These are phyloP conservation scores for Penicillium sclerotigenum DNA, from an alignment of 2,329 filamentous ascomycete species.

Conservation along the genomic window DNA sequence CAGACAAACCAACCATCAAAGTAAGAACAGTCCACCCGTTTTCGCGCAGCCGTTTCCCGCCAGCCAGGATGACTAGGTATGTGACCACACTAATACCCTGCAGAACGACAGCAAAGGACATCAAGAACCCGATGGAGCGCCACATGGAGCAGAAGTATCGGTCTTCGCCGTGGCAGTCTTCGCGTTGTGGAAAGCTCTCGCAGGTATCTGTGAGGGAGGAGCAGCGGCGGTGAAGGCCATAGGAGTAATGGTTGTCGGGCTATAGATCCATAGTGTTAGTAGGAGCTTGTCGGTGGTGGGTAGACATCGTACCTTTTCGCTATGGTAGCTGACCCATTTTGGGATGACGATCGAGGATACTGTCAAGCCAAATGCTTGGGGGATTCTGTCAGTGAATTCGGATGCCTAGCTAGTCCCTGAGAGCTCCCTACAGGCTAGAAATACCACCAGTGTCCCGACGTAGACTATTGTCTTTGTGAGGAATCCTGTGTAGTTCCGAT, in stretches of 20 bases:
- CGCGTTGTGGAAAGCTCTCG: slow-evolving; percentile 61
- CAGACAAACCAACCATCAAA: slow-evolving; percentile 63
- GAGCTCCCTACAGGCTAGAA: slow-evolving; percentile 41
- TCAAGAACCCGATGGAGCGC: slow-evolving; percentile 82
- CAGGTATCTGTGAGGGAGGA: slow-evolving; percentile 60
- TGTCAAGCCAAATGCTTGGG: slow-evolving; percentile 46
- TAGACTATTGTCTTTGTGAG: slow-evolving; percentile 51
- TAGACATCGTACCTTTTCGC: slow-evolving; percentile 36
- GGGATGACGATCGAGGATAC: slow-evolving; percentile 47
- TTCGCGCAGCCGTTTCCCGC: slow-evolving; percentile 76
- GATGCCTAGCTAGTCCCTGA: background rate
- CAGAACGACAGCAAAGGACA: slow-evolving; percentile 77
- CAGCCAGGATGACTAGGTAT: slow-evolving; percentile 72
- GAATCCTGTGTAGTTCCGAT: slow-evolving; percentile 47
- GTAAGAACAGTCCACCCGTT: slow-evolving; percentile 76
- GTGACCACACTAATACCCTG: slow-evolving; percentile 77
- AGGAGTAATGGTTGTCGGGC: slow-evolving; percentile 59
- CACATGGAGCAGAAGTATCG: slow-evolving; percentile 87
- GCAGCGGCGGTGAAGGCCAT: slow-evolving; percentile 80
- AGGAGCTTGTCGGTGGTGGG: background rate
- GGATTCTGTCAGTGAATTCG: background rate
- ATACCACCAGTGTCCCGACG: slow-evolving; percentile 42
- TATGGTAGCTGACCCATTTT: slow-evolving; percentile 49
- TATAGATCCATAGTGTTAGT: slow-evolving; percentile 10
- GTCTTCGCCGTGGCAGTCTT: slow-evolving; percentile 65